Evolutionary conservation across 768 basidiomycete genomes (phyloP).

Genomic region (Hericium alpestre): DNA sequence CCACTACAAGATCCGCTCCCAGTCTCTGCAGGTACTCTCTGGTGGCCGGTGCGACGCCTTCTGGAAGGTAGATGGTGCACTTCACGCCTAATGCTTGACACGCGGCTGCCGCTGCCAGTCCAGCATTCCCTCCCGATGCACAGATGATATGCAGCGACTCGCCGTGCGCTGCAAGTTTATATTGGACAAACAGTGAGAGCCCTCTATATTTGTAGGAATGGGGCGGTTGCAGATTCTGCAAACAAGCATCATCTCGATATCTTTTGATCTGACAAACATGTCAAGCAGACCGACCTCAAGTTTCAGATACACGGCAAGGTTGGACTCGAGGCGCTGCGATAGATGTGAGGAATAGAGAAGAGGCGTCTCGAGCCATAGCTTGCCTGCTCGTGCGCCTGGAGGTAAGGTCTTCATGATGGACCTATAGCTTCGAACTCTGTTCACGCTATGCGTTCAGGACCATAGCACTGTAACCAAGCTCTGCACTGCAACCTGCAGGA

Average conservation of each 20-base stretch:
- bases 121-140: conserved; percentile 79
- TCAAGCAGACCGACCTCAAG: conserved; percentile 3
- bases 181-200: conserved; percentile 50
- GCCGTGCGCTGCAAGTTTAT: conserved; percentile 40
- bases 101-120: conserved; percentile 57
- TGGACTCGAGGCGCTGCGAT: background rate
- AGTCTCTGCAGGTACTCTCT: conserved; percentile 40
- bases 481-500: no score
- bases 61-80: conserved; percentile 63
- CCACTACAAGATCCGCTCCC: conserved; percentile 48
- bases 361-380: conserved; percentile 6
- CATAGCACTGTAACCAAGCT: no score
- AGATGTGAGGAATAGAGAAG: conserved; percentile 5
- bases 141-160: conserved; percentile 48
- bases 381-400: conserved; percentile 15
- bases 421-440: no score
- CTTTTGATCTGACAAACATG: background rate
- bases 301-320: conserved; percentile 5
- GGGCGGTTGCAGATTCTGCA: conserved; percentile 59
- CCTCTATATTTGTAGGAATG: conserved; percentile 75
- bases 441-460: no score
- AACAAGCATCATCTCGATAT: background rate
- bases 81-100: conserved; percentile 41
- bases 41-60: conserved; percentile 37
- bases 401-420: no score